These are phyloP conservation scores for Logfia minima DNA, from an alignment of 129 eudicot species.

Conservation along the genomic window DNA sequence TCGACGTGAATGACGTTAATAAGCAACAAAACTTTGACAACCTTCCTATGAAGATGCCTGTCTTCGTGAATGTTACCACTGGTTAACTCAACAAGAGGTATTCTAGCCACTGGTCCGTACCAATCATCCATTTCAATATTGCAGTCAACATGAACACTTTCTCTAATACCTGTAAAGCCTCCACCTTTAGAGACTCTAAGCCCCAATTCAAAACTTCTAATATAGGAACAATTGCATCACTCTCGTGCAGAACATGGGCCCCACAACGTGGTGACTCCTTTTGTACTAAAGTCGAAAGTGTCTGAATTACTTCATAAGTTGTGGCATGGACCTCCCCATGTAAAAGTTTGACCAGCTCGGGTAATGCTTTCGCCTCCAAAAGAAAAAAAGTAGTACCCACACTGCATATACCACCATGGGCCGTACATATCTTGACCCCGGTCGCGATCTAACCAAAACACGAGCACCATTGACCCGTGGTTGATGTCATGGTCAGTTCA, in stretches of 20 bases:
- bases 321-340: constrained; percentile 48
- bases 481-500: constrained; percentile 38
- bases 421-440: constrained; percentile 38
- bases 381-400: constrained; percentile 50
- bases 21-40: constrained; percentile 58
- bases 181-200: constrained; percentile 59
- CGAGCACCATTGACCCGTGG: constrained; percentile 17
- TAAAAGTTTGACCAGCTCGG: constrained; percentile 50
- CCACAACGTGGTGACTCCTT: constrained; percentile 58
- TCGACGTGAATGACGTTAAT: constrained; percentile 55
- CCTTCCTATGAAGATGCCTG: constrained; percentile 65
- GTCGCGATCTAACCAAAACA: constrained; percentile 24
- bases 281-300: constrained; percentile 56
- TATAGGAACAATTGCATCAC: constrained; percentile 42
- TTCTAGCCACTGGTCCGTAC: constrained; percentile 43
- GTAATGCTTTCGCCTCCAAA: constrained; percentile 55
- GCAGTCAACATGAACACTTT: constrained; percentile 51
- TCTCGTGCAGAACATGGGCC: constrained; percentile 51
- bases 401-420: constrained; percentile 63
- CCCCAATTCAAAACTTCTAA: constrained; percentile 66
- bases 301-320: constrained; percentile 60
- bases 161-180: constrained; percentile 56
- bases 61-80: constrained; percentile 50
- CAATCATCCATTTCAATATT: constrained; percentile 62
- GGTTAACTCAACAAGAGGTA: constrained; percentile 44